Evolutionary conservation across 176 grass and related monocot species (phyloP), one percentile per base, ranked within the genome.

Genomic region (Canna indica): DNA sequence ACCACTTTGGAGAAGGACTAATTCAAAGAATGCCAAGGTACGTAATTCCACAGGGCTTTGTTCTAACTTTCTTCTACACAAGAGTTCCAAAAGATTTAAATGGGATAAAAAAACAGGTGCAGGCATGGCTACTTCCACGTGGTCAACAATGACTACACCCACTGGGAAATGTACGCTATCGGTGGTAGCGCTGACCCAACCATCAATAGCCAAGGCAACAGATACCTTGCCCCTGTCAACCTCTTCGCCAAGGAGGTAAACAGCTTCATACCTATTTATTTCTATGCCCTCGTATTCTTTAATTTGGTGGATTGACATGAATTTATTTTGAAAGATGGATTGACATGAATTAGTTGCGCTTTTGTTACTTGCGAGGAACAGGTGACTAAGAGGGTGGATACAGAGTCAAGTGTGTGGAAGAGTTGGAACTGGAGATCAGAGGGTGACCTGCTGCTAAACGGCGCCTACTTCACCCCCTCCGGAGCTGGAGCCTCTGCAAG

Each of bases 21-120:
- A 66, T 79, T 64, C 82, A 84, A 33, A 84, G 82, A 79, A 84
- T 84, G 76, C 82, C 82, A 29, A 84, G 82, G 81, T 84, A 64
- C 26, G 24, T 77, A 6, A 29, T 48, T 59, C 38, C 11, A 38
- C 28, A 35, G 16, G 35, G 32, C 20, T 45, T 9, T 59, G 16
- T 36, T 59, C 12, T 13, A 15, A 30, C 58, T 60, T 60, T 32
- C 11, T n/a, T 24, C n/a, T 54, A 15, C n/a, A 5, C 50, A 18
- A 54, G 50, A 2, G 20, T 54, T 54, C 4, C 20, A 5, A 52
- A 56, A 31, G 6, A 64, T 50, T 41, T 32, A 61, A 31, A 61
- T 31, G 2, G 58, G 3, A 12, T 34, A 7, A 33, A 52, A 45
- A 33, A 22, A 58, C 70, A 84, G 81, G 71, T 84, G 82, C 56